Evolutionary conservation across 169 alveolate genomes (phyloP), one percentile per base, ranked within the genome.

Genomic region (Hepatocystis sp.): DNA sequence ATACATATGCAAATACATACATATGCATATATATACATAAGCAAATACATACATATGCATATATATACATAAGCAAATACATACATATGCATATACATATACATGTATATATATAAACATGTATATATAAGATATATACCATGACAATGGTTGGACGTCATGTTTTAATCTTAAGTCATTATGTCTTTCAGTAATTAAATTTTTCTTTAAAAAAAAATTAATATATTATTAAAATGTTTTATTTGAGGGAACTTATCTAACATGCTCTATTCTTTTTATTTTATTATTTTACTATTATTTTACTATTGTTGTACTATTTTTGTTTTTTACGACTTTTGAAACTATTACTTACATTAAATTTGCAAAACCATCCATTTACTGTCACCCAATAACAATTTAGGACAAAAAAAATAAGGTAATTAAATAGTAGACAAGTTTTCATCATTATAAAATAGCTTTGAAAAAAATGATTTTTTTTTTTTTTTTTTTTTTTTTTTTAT

Each of bases 171-270:
- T 25, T 23, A 71, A 56, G 21, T 71, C 86, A 15, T 71, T 56
- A 52, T 71, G 86, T 56, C 86, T 71, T 44, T 71, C 86, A 40
- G 11, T 10, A 30, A 71, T 71, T 27, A 56, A 71, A n/a, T 71
- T 40, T n/a, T 53, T 32, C 86, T 71, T 46, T 21, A 17, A n/a
- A 71, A 71, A 39, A 52, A 42, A 4, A 10, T n/a, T 28, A 42
- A 27, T 10, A 63, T 21, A 17, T 5, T 7, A 36, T 36, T 7
- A 36, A 36, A 10, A 36, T 10, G 47, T 36, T 10, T 7, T 36
- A 10, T 36, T 36, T 5, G 15, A 7, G 10, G 10, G 10, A 36
- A 36, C 15, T 7, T 7, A 36, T 10, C 5, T 10, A 10, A 7
- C 15, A 7, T 36, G 47, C 15, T 5, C 15, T 58, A 36, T 34